phyloP scores from a whole-genome alignment of 108 stramenopile species.

The Chaetoceros muelleri region DNA sequence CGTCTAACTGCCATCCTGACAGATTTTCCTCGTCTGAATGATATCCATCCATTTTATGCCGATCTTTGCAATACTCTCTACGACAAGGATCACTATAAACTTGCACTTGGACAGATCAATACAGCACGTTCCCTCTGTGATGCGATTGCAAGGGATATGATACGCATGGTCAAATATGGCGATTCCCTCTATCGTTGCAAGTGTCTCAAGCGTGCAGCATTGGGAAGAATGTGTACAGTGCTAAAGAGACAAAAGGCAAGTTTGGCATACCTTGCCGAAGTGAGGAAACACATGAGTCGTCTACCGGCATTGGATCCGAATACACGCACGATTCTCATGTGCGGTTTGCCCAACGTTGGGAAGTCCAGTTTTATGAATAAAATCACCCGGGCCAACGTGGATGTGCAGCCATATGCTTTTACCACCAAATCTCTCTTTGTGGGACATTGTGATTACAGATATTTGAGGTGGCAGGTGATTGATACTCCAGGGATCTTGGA shows the following conservation, averaged over 20 bases:
- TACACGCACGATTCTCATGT: constrained; percentile 95
- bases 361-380: constrained; percentile 99
- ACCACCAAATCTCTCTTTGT: constrained; percentile 99
- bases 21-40: constrained; percentile 97
- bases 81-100: constrained; percentile 99
- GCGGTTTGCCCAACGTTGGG: constrained; percentile 97
- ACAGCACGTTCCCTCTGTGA: constrained; percentile 89
- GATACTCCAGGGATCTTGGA: constrained; percentile 99
- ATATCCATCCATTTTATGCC: constrained; percentile 99
- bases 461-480: constrained; percentile 98
- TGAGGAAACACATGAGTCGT: constrained; percentile 95
- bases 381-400: constrained; percentile 98
- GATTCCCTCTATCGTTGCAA: constrained; percentile 98
- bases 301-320: constrained; percentile 97
- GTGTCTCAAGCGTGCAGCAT: constrained; percentile 95
- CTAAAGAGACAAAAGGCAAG: constrained; percentile 94
- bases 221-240: constrained; percentile 98
- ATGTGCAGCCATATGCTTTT: constrained; percentile 99
- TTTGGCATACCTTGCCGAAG: constrained; percentile 96
- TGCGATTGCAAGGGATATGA: constrained; percentile 90
- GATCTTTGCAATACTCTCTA: constrained; percentile 98
- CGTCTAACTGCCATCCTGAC: constrained; percentile 81
- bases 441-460: constrained; percentile 98
- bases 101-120: constrained; percentile 97
- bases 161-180: constrained; percentile 97